These are phyloP conservation scores for Endocarpon pusillum DNA, from an alignment of 495 filamentous ascomycete species.

Conservation along the genomic window DNA sequence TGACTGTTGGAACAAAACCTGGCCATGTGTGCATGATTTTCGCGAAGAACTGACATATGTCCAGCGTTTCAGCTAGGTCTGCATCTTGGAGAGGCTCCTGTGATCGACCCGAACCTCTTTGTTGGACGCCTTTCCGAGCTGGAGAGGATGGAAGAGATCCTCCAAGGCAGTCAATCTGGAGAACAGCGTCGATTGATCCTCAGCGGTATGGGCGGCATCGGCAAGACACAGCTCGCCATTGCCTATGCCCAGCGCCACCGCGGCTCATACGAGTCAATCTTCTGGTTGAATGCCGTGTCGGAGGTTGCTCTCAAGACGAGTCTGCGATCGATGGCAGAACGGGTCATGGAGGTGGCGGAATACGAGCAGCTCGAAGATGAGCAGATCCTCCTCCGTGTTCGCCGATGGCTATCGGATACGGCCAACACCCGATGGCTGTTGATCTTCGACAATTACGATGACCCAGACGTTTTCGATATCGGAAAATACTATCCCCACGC, in stretches of 20 bases:
- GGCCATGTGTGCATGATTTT: too few relatives aligned
- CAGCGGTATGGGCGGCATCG: constrained; percentile 25
- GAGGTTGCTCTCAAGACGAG: constrained; percentile 11
- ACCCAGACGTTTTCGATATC: constrained; percentile 19
- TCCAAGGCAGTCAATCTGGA: constrained; percentile 8
- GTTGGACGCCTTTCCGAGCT: constrained; percentile 15
- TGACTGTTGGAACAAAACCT: too few relatives aligned
- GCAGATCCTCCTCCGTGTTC: not conserved
- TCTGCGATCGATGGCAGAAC: constrained; percentile 7
- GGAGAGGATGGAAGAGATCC: constrained; percentile 11
- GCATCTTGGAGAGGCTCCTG: too few relatives aligned
- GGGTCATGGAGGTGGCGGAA: constrained; percentile 1
- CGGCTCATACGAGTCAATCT: constrained; percentile 14
- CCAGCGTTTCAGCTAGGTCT: too few relatives aligned
- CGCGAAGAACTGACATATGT: too few relatives aligned
- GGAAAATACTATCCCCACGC: constrained; percentile 15
- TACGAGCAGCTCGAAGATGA: not conserved
- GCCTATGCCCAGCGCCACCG: constrained; percentile 18
- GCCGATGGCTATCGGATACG: constrained; percentile 12
- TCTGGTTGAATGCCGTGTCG: constrained; percentile 17
- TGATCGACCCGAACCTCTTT: too few relatives aligned
- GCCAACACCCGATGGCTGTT: constrained; percentile 22
- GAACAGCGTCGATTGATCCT: constrained; percentile 15
- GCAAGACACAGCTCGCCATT: constrained; percentile 26
- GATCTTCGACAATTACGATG: constrained; percentile 26